phyloP scores from a whole-genome alignment of 768 basidiomycete species.

The Hericium alpestre region DNA sequence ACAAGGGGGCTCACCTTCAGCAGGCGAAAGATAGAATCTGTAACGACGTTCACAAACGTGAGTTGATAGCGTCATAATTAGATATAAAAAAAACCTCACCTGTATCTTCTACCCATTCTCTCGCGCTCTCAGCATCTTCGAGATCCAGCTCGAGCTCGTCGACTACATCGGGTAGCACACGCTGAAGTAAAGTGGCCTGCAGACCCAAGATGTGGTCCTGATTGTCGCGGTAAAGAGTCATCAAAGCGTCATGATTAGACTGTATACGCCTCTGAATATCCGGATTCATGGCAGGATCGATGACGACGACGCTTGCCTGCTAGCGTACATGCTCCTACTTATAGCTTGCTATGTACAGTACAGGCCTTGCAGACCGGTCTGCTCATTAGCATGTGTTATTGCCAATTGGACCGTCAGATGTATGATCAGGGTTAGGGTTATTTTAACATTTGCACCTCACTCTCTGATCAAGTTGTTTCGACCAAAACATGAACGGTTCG shows the following conservation, averaged over 20 bases:
- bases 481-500: too few species aligned
- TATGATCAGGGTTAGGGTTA: too few species aligned
- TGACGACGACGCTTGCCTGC: too few species aligned
- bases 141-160: constrained; percentile 46
- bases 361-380: too few species aligned
- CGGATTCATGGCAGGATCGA: too few species aligned
- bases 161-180: constrained; percentile 49
- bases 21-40: constrained; percentile 28
- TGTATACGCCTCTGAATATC: too few species aligned
- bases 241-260: constrained; percentile 32
- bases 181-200: constrained; percentile 40
- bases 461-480: too few species aligned
- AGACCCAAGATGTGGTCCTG: constrained; percentile 34
- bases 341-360: too few species aligned
- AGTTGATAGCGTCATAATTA: not conserved
- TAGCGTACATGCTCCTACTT: too few species aligned
- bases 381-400: too few species aligned
- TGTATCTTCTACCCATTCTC: constrained; percentile 56
- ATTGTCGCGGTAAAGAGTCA: constrained; percentile 40
- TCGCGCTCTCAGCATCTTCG: constrained; percentile 39
- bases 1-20: constrained; percentile 33
- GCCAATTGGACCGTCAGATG: too few species aligned
- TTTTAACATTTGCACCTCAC: too few species aligned
- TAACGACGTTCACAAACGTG: not conserved
- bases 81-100: constrained; percentile 34